These are phyloP conservation scores for Clitopilus passeckerianus DNA, from an alignment of 768 basidiomycete genomes.

Conservation along the genomic window DNA sequence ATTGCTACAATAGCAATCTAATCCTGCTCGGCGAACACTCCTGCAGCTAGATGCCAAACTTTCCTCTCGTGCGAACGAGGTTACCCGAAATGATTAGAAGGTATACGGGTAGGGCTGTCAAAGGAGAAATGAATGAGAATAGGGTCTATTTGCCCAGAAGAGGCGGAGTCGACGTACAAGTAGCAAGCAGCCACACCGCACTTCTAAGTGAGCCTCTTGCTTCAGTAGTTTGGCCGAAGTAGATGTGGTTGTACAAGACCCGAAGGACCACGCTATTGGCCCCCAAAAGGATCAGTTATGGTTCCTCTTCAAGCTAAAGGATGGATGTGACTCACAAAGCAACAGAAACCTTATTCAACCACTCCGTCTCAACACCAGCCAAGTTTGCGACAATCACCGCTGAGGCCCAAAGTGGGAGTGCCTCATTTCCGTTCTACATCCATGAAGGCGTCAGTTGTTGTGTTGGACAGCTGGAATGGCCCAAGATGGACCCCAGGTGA, in stretches of 20 bases:
- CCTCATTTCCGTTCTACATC: constrained; percentile 23
- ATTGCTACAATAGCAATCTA: not conserved
- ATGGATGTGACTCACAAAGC: constrained; percentile 5
- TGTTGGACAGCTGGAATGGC: not conserved
- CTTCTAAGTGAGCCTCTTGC: constrained; percentile 9
- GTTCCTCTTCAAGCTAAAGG: no score
- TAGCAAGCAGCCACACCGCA: not conserved
- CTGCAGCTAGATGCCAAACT: not conserved
- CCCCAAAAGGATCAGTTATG: no score
- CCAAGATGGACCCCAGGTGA: not conserved
- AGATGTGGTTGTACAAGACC: constrained; percentile 22
- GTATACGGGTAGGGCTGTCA: not conserved
- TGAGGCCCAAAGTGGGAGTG: constrained; percentile 21
- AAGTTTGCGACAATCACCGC: constrained; percentile 13
- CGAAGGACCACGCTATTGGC: constrained; percentile 19
- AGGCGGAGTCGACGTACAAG: not conserved
- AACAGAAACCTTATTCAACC: constrained; percentile 21
- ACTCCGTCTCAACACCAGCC: constrained; percentile 10
- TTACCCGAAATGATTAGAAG: not conserved
- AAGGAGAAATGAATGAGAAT: not conserved
- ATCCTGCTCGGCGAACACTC: not conserved
- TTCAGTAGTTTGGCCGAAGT: constrained; percentile 19
- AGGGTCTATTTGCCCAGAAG: not conserved
- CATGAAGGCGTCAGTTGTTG: not conserved
- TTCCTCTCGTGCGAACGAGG: not conserved